These are phyloP conservation scores for Dacryopinax primogenitus DNA, from an alignment of 768 basidiomycete species.

Conservation along the genomic window DNA sequence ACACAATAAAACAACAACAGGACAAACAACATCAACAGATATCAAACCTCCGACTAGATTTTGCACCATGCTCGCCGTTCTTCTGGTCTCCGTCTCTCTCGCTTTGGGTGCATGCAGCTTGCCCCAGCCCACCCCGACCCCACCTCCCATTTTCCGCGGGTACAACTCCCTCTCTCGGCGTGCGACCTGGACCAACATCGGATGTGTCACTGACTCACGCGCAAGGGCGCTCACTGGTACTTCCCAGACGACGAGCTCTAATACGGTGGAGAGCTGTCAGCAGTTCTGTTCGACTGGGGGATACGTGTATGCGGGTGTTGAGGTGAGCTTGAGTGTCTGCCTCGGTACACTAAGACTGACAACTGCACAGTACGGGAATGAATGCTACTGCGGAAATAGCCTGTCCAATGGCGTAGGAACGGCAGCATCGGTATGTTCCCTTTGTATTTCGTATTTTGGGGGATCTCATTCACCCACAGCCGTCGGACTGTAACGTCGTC, in stretches of 20 bases:
- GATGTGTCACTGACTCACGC: background rate
- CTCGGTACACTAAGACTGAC: background rate
- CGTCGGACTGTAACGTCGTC: background rate
- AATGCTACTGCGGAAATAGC: conserved; percentile 14
- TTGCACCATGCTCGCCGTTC: background rate
- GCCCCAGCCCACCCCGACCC: background rate
- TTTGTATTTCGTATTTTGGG: too few species aligned
- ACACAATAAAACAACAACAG: background rate
- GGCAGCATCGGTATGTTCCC: too few species aligned
- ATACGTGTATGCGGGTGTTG: background rate
- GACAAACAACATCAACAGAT: background rate
- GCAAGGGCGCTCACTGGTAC: background rate
- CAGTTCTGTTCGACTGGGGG: too few species aligned
- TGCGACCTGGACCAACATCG: background rate
- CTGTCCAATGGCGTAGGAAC: background rate
- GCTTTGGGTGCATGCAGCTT: background rate
- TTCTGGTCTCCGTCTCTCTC: background rate
- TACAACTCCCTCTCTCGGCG: background rate
- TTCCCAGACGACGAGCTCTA: too few species aligned
- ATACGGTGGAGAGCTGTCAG: too few species aligned
- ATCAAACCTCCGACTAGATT: background rate
- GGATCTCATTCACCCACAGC: too few species aligned
- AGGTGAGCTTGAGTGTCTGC: background rate
- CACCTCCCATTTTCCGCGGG: background rate
- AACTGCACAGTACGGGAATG: background rate